Conservation (phyloP, 257 asterid genomes). For the Linaria vulgaris region DNA sequence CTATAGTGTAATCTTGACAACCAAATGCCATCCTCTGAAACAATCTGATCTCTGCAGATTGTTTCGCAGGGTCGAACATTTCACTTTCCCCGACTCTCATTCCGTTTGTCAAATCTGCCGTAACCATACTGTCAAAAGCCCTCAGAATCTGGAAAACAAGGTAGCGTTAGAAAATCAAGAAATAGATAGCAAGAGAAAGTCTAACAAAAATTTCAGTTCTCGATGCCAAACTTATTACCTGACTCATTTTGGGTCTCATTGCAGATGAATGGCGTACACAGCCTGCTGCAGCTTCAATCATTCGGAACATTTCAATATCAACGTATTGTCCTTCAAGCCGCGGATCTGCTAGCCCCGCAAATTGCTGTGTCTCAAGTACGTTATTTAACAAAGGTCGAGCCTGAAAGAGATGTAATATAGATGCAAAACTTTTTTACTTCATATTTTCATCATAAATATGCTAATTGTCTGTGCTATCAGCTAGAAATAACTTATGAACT, state of each 20-base stretch:
- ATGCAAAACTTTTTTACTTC: neutral
- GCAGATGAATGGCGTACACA: slow-evolving; percentile 88
- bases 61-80: slow-evolving; percentile 63
- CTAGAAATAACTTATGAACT: too few relatives aligned
- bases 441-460: neutral
- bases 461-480: too few relatives aligned
- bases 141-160: slow-evolving; percentile 61
- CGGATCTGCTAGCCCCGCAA: slow-evolving; percentile 68
- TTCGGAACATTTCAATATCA: slow-evolving; percentile 56
- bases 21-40: slow-evolving; percentile 91
- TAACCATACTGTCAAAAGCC: slow-evolving; percentile 70
- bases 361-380: slow-evolving; percentile 64
- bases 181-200: too few relatives aligned
- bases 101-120: slow-evolving; percentile 74
- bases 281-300: slow-evolving; percentile 91
- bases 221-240: too few relatives aligned
- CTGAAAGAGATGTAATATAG: slow-evolving; percentile 38
- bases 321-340: slow-evolving; percentile 61
- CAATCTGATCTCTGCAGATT: slow-evolving; percentile 82
- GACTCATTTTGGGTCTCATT: slow-evolving; percentile 92
- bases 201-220: too few relatives aligned
- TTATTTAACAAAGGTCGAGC: slow-evolving; percentile 82
- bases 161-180: too few relatives aligned
- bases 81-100: slow-evolving; percentile 91
- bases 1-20: slow-evolving; percentile 61